Evolutionary conservation across 371 early-diverging fungal species (phyloP).

Genomic region (Mucor plumbeus): DNA sequence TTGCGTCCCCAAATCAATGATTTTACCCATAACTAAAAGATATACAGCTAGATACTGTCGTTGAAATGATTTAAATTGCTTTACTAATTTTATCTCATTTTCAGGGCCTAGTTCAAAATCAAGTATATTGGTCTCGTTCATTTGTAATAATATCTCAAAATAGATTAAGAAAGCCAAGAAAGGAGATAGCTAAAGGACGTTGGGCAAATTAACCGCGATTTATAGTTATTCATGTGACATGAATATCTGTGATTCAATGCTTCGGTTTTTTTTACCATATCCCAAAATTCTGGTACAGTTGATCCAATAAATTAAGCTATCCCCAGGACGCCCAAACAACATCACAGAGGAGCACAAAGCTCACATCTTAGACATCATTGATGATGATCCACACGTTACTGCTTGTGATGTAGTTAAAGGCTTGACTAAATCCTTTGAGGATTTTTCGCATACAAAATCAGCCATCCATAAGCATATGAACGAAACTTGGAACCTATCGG

Average conservation of each 20-base stretch:
- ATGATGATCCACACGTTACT: slow-evolving; percentile 18
- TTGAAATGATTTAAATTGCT: slow-evolving; percentile 42
- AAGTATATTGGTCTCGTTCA: slow-evolving; percentile 6
- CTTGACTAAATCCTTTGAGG: slow-evolving; percentile 24
- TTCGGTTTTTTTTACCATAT: too few species aligned
- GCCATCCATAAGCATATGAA: too few species aligned
- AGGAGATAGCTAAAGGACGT: not conserved
- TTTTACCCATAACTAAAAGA: slow-evolving; percentile 64
- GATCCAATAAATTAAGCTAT: too few species aligned
- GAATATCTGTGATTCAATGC: too few species aligned
- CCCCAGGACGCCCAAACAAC: slow-evolving; percentile 17
- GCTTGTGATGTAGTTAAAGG: slow-evolving; percentile 20
- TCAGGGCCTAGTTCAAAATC: slow-evolving; percentile 25
- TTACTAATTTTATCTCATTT: slow-evolving; percentile 16
- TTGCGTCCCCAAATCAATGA: not conserved
- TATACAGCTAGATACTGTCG: slow-evolving; percentile 65
- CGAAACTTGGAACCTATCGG: too few species aligned
- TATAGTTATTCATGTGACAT: too few species aligned
- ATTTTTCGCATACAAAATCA: too few species aligned
- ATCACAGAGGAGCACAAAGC: slow-evolving; percentile 23
- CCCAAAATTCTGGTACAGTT: too few species aligned
- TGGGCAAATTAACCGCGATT: not conserved
- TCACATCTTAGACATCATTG: slow-evolving; percentile 20
- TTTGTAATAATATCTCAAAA: not conserved
- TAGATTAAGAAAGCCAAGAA: not conserved